Evolutionary conservation across 495 filamentous ascomycete genomes (phyloP), one percentile per base, ranked within the genome.

Genomic region (Lichina pygmaea): DNA sequence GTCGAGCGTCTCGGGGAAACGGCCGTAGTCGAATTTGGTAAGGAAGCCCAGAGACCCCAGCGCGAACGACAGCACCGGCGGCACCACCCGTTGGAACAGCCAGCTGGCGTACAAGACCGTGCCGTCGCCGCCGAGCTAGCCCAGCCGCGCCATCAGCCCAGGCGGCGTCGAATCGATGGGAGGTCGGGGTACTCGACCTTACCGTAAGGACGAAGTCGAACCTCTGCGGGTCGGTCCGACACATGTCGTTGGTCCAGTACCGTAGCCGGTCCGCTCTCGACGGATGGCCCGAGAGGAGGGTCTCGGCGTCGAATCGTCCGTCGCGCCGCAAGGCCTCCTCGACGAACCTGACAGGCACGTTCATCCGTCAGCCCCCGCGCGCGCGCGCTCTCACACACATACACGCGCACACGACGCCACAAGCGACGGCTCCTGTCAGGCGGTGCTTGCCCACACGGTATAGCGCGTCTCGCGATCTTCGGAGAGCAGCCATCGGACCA

Each of bases 31-130:
- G 58, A 94, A 95, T 56, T 93, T 93, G 13, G 91, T 95, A 50
- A 97, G 63, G 55, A 97, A 95, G 0, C 89, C 89, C 30, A 97
- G 61, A 15, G 86, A 93, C 4, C 89, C 89, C 32, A 95, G 60
- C 17, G 84, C 71, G 59, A 97, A 95, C 43, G 82, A 84, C 16
- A 97, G 62, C 6, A 94, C 81, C 0, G 91, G 89, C 6, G 89
- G 89, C 0, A 95, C 48, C 30, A 49, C 43, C 24, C 48, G 34
- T 30, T 49, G 48, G 34, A 49, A 49, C 8, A 49, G 43, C 48
- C 48, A 49, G 43, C 48, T 49, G 33, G 48, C 48, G 34, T 49
- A 49, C n/a, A 49, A 47, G n/a, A 49, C 48, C 7, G 48, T 49
- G 13, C 48, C 89, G 55, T 97, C 89, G 8, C 89, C 89, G n/a